phyloP scores from a whole-genome alignment of 352 stramenopile genomes.

The Globisporangium echinulatum region DNA sequence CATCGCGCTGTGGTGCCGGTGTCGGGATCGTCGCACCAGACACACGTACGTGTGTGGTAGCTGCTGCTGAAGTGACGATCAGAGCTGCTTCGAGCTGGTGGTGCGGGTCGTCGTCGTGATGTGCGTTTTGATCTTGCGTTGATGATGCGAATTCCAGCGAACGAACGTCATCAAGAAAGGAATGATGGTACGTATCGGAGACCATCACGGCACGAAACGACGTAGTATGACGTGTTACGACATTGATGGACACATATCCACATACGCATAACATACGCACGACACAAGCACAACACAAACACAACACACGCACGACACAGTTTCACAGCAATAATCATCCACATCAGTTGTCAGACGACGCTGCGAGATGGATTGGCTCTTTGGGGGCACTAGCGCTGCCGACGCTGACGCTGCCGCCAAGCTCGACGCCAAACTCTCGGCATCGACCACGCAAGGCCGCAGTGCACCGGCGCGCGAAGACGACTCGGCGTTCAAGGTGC shows the following conservation, averaged over 20 bases:
- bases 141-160: not conserved
- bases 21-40: too few species aligned
- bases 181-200: not conserved
- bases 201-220: not conserved
- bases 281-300: not conserved
- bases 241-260: not conserved
- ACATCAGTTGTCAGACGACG: not conserved
- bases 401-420: constrained; percentile 15
- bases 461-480: constrained; percentile 58
- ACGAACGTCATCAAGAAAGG: not conserved
- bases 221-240: too few species aligned
- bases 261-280: not conserved
- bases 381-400: constrained; percentile 17
- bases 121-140: too few species aligned
- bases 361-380: constrained; percentile 61
- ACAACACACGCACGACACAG: not conserved
- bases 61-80: not conserved
- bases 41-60: too few species aligned
- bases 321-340: too few species aligned
- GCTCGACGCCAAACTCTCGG: constrained; percentile 41
- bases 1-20: not conserved
- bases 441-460: constrained; percentile 48
- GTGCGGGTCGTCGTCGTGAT: too few species aligned
- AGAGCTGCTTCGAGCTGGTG: not conserved
- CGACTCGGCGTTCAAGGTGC: constrained; percentile 58